phyloP scores from a whole-genome alignment of 768 basidiomycete species.

The Hericium erinaceus region DNA sequence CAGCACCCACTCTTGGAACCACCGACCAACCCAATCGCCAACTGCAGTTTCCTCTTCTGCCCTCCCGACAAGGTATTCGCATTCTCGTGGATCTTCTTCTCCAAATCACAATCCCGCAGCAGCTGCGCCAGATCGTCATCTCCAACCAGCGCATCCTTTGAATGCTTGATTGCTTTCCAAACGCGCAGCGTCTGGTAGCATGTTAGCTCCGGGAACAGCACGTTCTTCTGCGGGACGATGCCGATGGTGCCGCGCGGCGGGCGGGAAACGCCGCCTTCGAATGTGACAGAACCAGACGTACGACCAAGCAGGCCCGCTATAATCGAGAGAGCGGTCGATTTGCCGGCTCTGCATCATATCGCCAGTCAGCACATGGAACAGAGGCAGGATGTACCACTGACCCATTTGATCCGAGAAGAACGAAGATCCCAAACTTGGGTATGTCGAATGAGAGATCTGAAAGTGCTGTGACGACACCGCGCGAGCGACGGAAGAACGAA shows the following conservation, averaged over 20 bases:
- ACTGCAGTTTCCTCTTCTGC: slow-evolving; percentile 74
- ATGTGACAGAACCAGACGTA: slow-evolving; percentile 47
- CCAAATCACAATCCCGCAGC: slow-evolving; percentile 63
- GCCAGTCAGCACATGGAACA: neutral
- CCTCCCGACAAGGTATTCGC: slow-evolving; percentile 65
- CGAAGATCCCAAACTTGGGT: slow-evolving; percentile 68
- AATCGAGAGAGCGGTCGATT: slow-evolving; percentile 63
- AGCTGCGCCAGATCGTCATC: slow-evolving; percentile 58
- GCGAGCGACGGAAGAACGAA: slow-evolving; percentile 37
- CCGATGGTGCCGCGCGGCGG: slow-evolving; percentile 62
- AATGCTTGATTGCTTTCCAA: slow-evolving; percentile 59
- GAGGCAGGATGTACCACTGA: slow-evolving; percentile 10
- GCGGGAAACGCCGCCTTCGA: slow-evolving; percentile 40
- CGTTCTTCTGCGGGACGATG: slow-evolving; percentile 79
- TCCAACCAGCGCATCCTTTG: slow-evolving; percentile 28
- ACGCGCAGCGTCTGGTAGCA: slow-evolving; percentile 66
- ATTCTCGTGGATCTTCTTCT: slow-evolving; percentile 57
- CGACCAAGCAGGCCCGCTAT: slow-evolving; percentile 53
- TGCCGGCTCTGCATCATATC: slow-evolving; percentile 48
- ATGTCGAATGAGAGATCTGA: slow-evolving; percentile 58
- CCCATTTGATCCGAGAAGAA: slow-evolving; percentile 70
- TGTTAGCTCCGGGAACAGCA: slow-evolving; percentile 66
- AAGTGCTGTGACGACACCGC: slow-evolving; percentile 49
- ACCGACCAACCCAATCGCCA: slow-evolving; percentile 73
- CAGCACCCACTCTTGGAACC: slow-evolving; percentile 53